A percentile compares a stretch with the other conserved stretches of the same genome.
Conservation (phyloP, 805 yeast genomes). For the Cyberlindnera maritima region DNA sequence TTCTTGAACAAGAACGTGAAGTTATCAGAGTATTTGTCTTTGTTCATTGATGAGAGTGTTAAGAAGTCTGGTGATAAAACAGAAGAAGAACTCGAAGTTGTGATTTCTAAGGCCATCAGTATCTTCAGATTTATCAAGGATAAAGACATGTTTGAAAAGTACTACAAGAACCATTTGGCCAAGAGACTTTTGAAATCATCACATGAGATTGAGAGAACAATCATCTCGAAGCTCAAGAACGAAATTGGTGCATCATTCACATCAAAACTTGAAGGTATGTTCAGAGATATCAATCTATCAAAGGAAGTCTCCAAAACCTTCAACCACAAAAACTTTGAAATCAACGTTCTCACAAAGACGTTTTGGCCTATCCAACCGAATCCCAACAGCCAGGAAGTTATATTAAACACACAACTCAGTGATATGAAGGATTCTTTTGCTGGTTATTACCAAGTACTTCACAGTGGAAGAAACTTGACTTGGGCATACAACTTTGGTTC, state of each 20-base stretch:
- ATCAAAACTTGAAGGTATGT: slow-evolving; percentile 81
- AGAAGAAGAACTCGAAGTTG: slow-evolving; percentile 41
- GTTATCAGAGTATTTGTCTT: slow-evolving; percentile 52
- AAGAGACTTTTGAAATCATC: slow-evolving; percentile 61
- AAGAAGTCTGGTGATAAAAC: slow-evolving; percentile 48
- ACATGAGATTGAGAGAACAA: slow-evolving; percentile 63
- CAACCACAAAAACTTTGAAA: slow-evolving; percentile 40
- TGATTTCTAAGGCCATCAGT: slow-evolving; percentile 53
- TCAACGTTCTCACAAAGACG: slow-evolving; percentile 56
- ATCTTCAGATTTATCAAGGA: slow-evolving; percentile 71
- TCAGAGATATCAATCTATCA: slow-evolving; percentile 69
- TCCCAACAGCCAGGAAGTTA: slow-evolving; percentile 29
- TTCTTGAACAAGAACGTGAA: slow-evolving; percentile 52
- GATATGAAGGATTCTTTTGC: slow-evolving; percentile 45
- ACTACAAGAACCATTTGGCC: slow-evolving; percentile 83
- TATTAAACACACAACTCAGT: slow-evolving; percentile 44
- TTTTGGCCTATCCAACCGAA: slow-evolving; percentile 63
- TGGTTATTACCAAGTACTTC: slow-evolving; percentile 46
- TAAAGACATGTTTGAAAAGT: slow-evolving; percentile 81
- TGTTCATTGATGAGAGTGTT: slow-evolving; percentile 56
- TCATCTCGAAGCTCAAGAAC: slow-evolving; percentile 64
- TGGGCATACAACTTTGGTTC: slow-evolving; percentile 89
- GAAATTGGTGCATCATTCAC: slow-evolving; percentile 82
- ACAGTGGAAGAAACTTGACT: slow-evolving; percentile 54
- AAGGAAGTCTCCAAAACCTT: slow-evolving; percentile 45